Evolutionary conservation across 179 eudicot species (phyloP), one percentile per base, ranked within the genome.

Genomic region (Silene vulgaris): DNA sequence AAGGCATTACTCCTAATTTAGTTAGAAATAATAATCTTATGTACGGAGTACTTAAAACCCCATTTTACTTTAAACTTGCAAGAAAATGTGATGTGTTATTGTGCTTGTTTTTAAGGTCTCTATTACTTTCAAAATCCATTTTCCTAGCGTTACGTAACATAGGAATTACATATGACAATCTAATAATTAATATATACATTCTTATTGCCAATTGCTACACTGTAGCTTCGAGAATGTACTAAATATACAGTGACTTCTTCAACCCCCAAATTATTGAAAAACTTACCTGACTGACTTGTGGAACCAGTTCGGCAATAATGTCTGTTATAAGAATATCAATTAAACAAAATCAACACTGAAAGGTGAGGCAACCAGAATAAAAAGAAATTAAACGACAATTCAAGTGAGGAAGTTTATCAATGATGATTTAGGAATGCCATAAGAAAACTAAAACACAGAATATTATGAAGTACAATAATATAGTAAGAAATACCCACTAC

Each of bases 241-340:
- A 32, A 3, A 32, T 32, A 32, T 32, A 32, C 37, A 32, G 0
- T 32, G 37, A 32, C 37, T 56, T 65, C 60, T 43, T 23, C 8
- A 75, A n/a, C 5, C 40, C 9, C 13, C 29, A 4, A 19, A 32
- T 23, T 29, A 52, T 50, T 8, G 76, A 75, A 69, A 35, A 50
- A 72, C 88, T 79, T 78, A 90, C 97, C 77, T 72, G 78, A 72
- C 81, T 88, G 85, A 63, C 77, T 19, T 71, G 89, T 90, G 50
- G 97, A 92, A 40, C 97, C 97, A 28, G 82, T 69, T 75, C 97
- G 84, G 73, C 97, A 92, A 78, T 77, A 92, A 83, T 90, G 86
- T 76, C 97, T 92, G 90, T 40, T 75, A 74, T 14, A 73, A 48
- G 52, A 80, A 59, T 48, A 71, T 74, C 8, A 68, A 61, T 56